Evolutionary conservation across 106 monocot genomes (phyloP).

Genomic region (Alisma plantagoaquatica): DNA sequence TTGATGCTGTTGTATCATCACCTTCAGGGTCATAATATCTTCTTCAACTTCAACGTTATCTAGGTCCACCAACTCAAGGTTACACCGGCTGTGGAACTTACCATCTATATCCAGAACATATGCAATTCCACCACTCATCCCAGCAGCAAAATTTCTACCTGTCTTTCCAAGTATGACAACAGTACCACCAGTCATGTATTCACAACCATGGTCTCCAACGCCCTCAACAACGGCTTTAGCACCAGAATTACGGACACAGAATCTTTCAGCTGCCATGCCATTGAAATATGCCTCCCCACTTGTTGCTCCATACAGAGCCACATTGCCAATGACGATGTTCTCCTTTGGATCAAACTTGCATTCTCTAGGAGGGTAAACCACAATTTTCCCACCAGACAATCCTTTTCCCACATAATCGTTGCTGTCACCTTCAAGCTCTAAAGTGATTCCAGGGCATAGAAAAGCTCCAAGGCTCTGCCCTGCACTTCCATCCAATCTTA

Average conservation of each 20-base stretch:
- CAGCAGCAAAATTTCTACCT: conserved; percentile 97
- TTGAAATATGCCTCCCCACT: conserved; percentile 97
- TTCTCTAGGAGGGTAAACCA: conserved; percentile 82
- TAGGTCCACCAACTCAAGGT: conserved; percentile 75
- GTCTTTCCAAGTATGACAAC: conserved; percentile 90
- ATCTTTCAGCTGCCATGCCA: conserved; percentile 99
- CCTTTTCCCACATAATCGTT: conserved; percentile 99
- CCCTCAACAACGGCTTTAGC: conserved; percentile 97
- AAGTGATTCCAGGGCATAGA: conserved; percentile 88
- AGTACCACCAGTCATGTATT: conserved; percentile 97
- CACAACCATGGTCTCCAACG: conserved; percentile 97
- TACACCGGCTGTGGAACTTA: conserved; percentile 61
- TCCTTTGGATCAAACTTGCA: conserved; percentile 88
- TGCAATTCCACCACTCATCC: conserved; percentile 97
- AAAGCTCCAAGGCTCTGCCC: conserved; percentile 97
- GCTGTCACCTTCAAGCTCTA: conserved; percentile 98
- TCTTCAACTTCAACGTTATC: conserved; percentile 84
- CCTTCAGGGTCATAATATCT: conserved; percentile 63
- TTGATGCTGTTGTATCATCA: conserved; percentile 98
- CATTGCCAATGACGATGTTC: conserved; percentile 98
- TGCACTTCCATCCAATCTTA: conserved; percentile 85
- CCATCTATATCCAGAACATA: conserved; percentile 82
- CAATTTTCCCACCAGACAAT: conserved; percentile 88
- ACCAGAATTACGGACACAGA: conserved; percentile 95
- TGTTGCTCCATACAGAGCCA: conserved; percentile 94